Evolutionary conservation across 768 basidiomycete species (phyloP).

Genomic region (Mycena metata): DNA sequence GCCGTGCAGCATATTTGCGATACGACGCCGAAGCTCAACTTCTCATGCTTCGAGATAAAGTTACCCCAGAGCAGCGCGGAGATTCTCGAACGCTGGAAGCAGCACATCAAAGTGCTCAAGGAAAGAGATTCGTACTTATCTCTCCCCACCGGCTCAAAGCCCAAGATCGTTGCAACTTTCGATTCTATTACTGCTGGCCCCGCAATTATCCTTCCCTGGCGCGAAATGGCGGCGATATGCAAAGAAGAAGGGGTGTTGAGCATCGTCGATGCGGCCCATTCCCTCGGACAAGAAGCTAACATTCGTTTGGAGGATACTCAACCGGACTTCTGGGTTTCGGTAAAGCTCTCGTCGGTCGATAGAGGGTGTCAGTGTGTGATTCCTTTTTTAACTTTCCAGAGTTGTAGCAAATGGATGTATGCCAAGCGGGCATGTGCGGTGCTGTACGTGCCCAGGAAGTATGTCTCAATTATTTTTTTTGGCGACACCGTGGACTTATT

Average conservation of each 20-base stretch:
- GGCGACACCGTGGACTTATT: not conserved
- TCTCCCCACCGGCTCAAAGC: too few species aligned
- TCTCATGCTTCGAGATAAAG: not conserved
- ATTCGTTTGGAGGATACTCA: slow-evolving; percentile 56
- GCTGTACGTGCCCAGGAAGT: slow-evolving; percentile 45
- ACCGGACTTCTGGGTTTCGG: slow-evolving; percentile 27
- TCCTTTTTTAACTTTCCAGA: slow-evolving; percentile 35
- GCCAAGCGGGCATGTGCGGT: slow-evolving; percentile 67
- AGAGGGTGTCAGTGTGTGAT: too few species aligned
- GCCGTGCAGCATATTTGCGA: too few species aligned
- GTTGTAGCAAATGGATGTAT: slow-evolving; percentile 77
- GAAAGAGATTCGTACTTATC: not conserved
- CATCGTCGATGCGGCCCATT: slow-evolving; percentile 74
- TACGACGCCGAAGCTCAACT: not conserved
- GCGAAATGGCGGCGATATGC: slow-evolving; percentile 68
- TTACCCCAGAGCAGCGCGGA: too few species aligned
- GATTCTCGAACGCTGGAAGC: not conserved
- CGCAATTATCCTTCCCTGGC: slow-evolving; percentile 70
- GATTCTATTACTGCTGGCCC: slow-evolving; percentile 67
- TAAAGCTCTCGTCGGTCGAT: too few species aligned
- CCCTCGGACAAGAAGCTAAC: slow-evolving; percentile 70
- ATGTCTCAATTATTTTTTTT: slow-evolving; percentile 53
- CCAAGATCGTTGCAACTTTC: slow-evolving; percentile 67
- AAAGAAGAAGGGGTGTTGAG: slow-evolving; percentile 65
- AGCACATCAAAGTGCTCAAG: not conserved